Base-by-base conservation (phyloP, 768 basidiomycete species). In the Russula foetens region DNA sequence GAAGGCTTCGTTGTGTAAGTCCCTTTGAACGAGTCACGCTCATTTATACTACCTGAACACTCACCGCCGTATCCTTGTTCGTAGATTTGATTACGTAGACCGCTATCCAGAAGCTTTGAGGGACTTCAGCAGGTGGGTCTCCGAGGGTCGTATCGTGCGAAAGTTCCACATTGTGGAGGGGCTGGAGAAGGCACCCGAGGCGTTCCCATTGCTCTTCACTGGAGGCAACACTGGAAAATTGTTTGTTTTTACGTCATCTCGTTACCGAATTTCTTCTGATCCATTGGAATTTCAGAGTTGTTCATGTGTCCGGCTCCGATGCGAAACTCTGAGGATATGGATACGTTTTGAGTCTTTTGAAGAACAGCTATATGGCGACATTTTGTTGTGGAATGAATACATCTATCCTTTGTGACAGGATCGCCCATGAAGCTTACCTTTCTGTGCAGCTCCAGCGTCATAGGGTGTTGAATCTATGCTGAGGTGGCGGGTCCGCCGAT, bases 211-310 rank as follows among this genome's bases (percentile, higher is more conserved):
- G 75, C 73, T 95, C 12, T 94, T 84, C 74, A 80, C 73, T 12
- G 91, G 92, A 28, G 85, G 77, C 3, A 93, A 93, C 68, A 85
- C 79, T 0, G 92, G 91, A 43, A 92, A 94, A 75, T 69, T 93
- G 79, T 78, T 63, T 21, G 76, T 74, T 1, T 9, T 6, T 23
- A 9, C 38, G 28, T 17, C 28, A 43, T 46, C 14, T 26, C 29
- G 1, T 31, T 3, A 51, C 47, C 28, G n/a, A 26, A 17, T 49
- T 11, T 24, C 15, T 53, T 28, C 59, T 61, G 33, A 61, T 26
- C 24, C 24, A 7, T 24, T 52, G 23, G 24, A 21, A 47, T 46
- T 15, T 51, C 60, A 86, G 84, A 46, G 79, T 86, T 28, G 78
- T 86, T 17, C 82, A 78, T 59, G 76, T 86, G n/a, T 78, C 76